Conservation (phyloP, 352 stramenopile genomes). For the Phytopythium aichiense region DNA sequence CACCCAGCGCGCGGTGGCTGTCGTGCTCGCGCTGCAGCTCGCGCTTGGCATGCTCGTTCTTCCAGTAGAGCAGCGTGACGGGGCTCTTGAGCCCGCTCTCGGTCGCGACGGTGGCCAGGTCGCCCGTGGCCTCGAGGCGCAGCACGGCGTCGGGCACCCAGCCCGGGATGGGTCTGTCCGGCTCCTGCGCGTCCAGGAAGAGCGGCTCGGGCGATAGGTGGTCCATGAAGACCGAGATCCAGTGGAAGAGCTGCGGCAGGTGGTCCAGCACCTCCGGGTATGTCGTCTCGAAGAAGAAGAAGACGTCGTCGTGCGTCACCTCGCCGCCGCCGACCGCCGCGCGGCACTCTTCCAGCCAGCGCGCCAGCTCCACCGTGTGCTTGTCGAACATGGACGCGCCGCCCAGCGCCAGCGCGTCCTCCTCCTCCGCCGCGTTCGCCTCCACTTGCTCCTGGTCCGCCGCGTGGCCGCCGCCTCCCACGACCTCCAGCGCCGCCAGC, state of each 20-base stretch:
- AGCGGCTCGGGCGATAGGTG: constrained; percentile 16
- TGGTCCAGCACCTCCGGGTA: constrained; percentile 54
- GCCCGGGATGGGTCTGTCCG: not conserved
- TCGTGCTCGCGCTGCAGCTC: constrained; percentile 5
- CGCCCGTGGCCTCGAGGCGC: constrained; percentile 17
- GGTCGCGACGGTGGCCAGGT: constrained; percentile 31
- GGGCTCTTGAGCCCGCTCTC: constrained; percentile 53
- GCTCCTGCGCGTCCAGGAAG: not conserved
- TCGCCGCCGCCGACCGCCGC: constrained; percentile 18
- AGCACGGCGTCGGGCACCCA: constrained; percentile 16
- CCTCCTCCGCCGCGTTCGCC: not conserved
- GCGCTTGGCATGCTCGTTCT: constrained; percentile 36
- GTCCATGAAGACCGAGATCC: constrained; percentile 50
- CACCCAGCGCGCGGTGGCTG: not conserved
- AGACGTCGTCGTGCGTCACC: constrained; percentile 44
- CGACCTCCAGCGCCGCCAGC: not conserved
- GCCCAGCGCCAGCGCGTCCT: not conserved
- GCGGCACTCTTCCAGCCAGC: constrained; percentile 42
- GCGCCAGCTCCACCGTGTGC: constrained; percentile 42
- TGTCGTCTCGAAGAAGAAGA: constrained; percentile 63
- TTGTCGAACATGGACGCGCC: constrained; percentile 22
- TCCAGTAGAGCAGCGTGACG: constrained; percentile 60
- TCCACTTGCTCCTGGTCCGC: not conserved
- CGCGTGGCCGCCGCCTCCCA: not conserved
- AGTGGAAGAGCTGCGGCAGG: constrained; percentile 47